Base-by-base conservation (phyloP, 2,329 filamentous ascomycete genomes). In the Aureobasidium sp. region DNA sequence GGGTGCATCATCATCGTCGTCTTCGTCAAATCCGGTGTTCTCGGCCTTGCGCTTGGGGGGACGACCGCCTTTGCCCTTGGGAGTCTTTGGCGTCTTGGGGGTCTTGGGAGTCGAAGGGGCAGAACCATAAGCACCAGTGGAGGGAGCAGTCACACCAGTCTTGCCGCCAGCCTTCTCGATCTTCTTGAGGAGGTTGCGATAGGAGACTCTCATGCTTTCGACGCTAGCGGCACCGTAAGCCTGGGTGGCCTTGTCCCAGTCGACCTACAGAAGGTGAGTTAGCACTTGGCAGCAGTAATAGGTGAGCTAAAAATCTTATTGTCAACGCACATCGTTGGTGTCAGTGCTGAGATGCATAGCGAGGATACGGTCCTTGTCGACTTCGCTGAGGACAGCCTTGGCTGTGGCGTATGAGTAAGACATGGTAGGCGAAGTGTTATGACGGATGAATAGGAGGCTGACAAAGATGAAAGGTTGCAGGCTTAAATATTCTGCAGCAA, bases 331-430 rank as follows among this genome's bases (percentile, higher is more conserved):
- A 30, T 64, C 61, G 27, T 21, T 36, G 16, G 50, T 42, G 16
- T 65, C 59, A 45, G 48, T 62, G 59, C 65, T 68, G 59, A 72
- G 66, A 62, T 61, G 67, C 54, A 68, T 41, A 45, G 64, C 66
- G 34, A 71, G 36, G 55, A 71, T 62, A 61, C 69, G 69, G 45
- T 71, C 65, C 62, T 69, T 72, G 36, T 72, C 70, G 25, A 29
- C 58, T 4, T 72, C 67, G 36, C 16, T 66, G 48, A 72, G 64
- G 25, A 64, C 53, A 16, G 44, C 42, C 55, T 67, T 68, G 42
- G 67, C 68, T 47, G 65, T 62, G 10, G 61, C 44, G 66, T 64
- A 71, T 59, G 70, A 61, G 68, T 70, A 69, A 25, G 63, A 36
- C 64, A 68, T 67, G 51, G 21, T 32, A 9, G 37, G 39, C 45